Evolutionary conservation across 345 rosid genomes (phyloP).

Genomic region (Bruguiera gymnorhiza): DNA sequence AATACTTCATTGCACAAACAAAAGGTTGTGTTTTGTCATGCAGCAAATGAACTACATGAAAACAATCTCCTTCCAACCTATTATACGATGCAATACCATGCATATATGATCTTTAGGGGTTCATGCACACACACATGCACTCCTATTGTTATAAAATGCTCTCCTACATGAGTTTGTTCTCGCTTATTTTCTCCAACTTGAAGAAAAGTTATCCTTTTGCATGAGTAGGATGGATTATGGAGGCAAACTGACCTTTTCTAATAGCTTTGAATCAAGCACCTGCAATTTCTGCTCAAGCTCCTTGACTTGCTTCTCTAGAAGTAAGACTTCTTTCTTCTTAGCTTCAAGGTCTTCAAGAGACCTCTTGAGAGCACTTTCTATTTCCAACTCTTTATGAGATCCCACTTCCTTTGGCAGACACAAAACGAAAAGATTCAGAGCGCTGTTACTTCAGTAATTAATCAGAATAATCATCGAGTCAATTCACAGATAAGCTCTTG

Average conservation of each 20-base stretch:
- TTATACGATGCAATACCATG: not conserved
- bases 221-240: not conserved
- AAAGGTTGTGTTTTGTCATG: too few species aligned
- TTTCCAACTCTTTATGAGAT: constrained; percentile 49
- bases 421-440: not conserved
- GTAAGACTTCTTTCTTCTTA: constrained; percentile 47
- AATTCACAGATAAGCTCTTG: too few species aligned
- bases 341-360: constrained; percentile 66
- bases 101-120: not conserved
- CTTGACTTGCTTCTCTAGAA: constrained; percentile 51
- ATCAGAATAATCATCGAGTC: too few species aligned
- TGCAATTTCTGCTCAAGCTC: constrained; percentile 74
- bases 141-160: not conserved
- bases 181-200: not conserved
- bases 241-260: constrained; percentile 51
- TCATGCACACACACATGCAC: not conserved
- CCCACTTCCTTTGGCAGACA: constrained; percentile 43
- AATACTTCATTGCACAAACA: too few species aligned
- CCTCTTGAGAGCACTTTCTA: constrained; percentile 52
- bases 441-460: not conserved
- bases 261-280: constrained; percentile 46
- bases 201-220: not conserved
- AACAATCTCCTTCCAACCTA: not conserved
- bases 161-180: not conserved
- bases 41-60: too few species aligned